These are phyloP conservation scores for Puccinia brachypodii DNA, from an alignment of 1,284 basidiomycete species.

Conservation along the genomic window DNA sequence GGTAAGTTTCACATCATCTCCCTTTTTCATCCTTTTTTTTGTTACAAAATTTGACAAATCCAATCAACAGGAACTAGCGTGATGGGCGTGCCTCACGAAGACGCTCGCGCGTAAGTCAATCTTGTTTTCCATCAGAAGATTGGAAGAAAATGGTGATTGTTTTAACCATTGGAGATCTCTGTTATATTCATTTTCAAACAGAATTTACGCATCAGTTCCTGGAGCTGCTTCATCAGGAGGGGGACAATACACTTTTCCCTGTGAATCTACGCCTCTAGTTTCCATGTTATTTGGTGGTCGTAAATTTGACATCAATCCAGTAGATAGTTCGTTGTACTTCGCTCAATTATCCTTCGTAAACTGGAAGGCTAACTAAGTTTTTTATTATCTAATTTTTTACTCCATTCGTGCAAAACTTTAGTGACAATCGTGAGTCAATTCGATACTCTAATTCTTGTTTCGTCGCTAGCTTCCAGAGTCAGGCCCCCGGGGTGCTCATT, in stretches of 20 bases:
- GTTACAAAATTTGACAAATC: not conserved
- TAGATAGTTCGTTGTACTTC: conserved; percentile 13
- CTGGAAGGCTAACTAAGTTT: not conserved
- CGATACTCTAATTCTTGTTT: too few relatives aligned
- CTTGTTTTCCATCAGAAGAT: not conserved
- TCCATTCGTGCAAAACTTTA: not conserved
- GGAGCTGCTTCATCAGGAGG: not conserved
- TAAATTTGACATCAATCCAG: conserved; percentile 28
- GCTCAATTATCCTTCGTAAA: not conserved
- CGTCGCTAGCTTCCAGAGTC: not conserved
- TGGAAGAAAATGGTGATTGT: not conserved
- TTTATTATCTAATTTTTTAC: not conserved
- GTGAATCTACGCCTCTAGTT: conserved; percentile 1
- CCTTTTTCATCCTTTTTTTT: not conserved
- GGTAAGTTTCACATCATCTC: not conserved
- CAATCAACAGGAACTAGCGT: conserved; percentile 21
- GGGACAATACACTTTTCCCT: conserved; percentile 37
- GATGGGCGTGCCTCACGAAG: conserved; percentile 24
- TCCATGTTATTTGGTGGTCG: conserved; percentile 34
- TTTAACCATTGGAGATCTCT: not conserved
- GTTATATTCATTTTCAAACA: not conserved
- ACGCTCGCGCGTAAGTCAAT: conserved; percentile 21
- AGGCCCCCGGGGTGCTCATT: not conserved
- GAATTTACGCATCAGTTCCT: conserved; percentile 32
- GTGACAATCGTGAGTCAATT: conserved; percentile 39